Base-by-base conservation (phyloP, 768 basidiomycete genomes). In the Coprinopsis marcescibilis region DNA sequence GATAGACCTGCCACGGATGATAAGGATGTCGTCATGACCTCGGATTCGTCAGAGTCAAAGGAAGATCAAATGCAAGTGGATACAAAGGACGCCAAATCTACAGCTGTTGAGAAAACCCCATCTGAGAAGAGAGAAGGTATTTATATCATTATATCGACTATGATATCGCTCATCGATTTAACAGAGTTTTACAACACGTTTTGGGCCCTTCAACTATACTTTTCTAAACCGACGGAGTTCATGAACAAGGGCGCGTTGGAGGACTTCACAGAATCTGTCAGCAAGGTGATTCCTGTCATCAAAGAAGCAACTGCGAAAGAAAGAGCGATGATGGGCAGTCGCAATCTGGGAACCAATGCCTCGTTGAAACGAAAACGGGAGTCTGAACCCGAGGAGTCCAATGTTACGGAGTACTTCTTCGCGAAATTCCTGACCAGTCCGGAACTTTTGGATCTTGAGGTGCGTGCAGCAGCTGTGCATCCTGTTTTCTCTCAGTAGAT, bases 371-470 rank as follows among this genome's bases (percentile, higher is more conserved):
- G 83, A 48, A 86, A 83, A 65, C 78, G 83, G 19, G 86, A 85
- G 15, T 60, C 63, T 7, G 78, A 79, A 27, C 57, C 62, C n/a
- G 74, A 77, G 42, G 83, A 80, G 57, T 68, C 65, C 13, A 71
- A 71, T 45, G 65, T 68, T 15, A 78, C 70, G 40, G 84, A 92
- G 50, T 93, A 92, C 60, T 95, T 94, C 66, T 94, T 93, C 57
- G 89, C 92, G 29, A 96, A 94, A 64, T 94, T 91, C 65, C 67
- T 96, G 45, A 95, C 92, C 1, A 90, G 81, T 52, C 83, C 88
- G 0, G 89, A 92, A 46, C 68, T 96, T 17, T 70, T 93, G 13
- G 90, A 88, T 43, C 81, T 93, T 38, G 91, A 96, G 76, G 92
- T 91, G 42, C 41, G 72, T 56, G 25, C 14, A 35, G 2, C 27